Evolutionary conservation across 805 yeast genomes (phyloP), one percentile per base, ranked within the genome.

Genomic region (Pichia sporocuriosa): DNA sequence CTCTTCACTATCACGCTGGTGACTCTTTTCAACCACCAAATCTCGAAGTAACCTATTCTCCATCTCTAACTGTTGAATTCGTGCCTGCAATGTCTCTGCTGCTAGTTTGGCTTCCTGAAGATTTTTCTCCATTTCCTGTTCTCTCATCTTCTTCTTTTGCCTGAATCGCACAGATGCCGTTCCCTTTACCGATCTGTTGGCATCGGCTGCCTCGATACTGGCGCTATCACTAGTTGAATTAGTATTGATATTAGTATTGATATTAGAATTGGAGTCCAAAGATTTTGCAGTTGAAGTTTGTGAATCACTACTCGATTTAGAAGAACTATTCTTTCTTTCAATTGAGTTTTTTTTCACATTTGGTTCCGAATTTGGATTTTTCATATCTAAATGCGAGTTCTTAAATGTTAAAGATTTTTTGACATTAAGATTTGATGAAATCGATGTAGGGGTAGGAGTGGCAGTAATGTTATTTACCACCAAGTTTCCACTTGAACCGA

Each of bases 131-230:
- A 90, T 75, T 58, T 89, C 90, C 64, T 84, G 93, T 65, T 90
- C 97, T 61, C 86, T 84, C 64, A 83, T 56, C 72, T 90, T 89
- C 77, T 85, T 88, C 73, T 86, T 87, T 58, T 87, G 76, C 49
- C 98, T 73, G 69, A 90, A 90, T 46, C 97, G 71, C 4, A 97
- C 97, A 17, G 90, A 79, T 1, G 98, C 97, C 1, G 93, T 38
- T 7, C 45, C 45, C 13, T 43, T 43, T 4, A 32, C 29, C 4
- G 32, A 7, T 4, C 34, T 23, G 7, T n/a, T 21, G 11, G 6
- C 16, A 12, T 15, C 17, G n/a, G n/a, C 10, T 26, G 29, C 29
- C 16, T 20, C 20, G 13, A n/a, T 6, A 3, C 19, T 22, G 11
- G 16, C 20, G 3, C 11, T 19, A 30, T 21, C 6, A 30, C 20